phyloP scores from a whole-genome alignment of 257 asterid genomes.

The Lithospermum erythrorhizon region DNA sequence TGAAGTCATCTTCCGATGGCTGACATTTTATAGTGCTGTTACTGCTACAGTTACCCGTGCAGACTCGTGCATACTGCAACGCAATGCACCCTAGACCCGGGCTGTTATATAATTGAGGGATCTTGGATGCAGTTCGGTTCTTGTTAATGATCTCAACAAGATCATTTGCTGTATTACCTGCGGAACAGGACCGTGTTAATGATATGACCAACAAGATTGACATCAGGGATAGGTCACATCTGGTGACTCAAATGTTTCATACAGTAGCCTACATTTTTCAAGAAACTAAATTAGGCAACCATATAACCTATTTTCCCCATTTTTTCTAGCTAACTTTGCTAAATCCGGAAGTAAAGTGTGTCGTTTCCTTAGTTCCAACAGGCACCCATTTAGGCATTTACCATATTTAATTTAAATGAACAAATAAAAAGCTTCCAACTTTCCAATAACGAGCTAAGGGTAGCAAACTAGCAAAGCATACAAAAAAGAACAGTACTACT shows the following conservation, averaged over 20 bases:
- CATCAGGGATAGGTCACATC: too few species aligned
- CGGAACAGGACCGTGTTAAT: neutral
- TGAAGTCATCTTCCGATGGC: slow-evolving; percentile 57
- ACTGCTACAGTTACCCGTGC: slow-evolving; percentile 46
- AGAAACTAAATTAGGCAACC: neutral
- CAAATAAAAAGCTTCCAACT: too few species aligned
- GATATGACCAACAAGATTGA: too few species aligned
- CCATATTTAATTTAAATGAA: too few species aligned
- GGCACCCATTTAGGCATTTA: too few species aligned
- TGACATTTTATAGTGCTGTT: slow-evolving; percentile 44
- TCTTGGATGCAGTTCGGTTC: slow-evolving; percentile 63
- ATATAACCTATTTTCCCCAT: neutral
- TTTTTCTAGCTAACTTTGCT: too few species aligned
- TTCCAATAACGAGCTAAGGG: too few species aligned
- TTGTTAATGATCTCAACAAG: slow-evolving; percentile 50
- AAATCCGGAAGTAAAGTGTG: too few species aligned
- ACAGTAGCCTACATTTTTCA: neutral
- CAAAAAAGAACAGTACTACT: too few species aligned
- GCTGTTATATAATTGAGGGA: slow-evolving; percentile 33
- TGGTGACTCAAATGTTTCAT: too few species aligned
- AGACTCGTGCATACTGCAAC: slow-evolving; percentile 47
- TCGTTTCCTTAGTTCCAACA: too few species aligned
- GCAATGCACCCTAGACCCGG: slow-evolving; percentile 81
- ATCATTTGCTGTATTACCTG: slow-evolving; percentile 68
- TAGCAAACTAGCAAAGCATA: too few species aligned